phyloP scores from a whole-genome alignment of 1,284 basidiomycete species.

The Papiliotrema fonsecae region DNA sequence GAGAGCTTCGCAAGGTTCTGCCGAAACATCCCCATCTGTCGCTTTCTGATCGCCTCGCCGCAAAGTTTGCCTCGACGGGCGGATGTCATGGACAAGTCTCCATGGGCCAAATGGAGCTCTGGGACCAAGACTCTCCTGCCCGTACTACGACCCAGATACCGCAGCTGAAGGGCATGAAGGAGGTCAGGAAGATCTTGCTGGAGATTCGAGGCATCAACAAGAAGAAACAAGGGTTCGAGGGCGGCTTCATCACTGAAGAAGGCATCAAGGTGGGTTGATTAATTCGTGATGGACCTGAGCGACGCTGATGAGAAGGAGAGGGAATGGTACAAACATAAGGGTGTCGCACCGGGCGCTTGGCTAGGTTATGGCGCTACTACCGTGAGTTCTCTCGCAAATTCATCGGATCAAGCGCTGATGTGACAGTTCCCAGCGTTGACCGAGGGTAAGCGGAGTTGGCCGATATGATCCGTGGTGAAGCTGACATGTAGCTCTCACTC shows the following conservation, averaged over 20 bases:
- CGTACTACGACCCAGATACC: not conserved
- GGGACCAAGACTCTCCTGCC: not conserved
- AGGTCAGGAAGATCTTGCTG: slow-evolving; percentile 59
- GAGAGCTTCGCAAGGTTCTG: slow-evolving; percentile 42
- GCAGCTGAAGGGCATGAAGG: slow-evolving; percentile 26
- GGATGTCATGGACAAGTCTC: not conserved
- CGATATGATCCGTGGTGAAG: not conserved
- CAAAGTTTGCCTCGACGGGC: slow-evolving; percentile 14
- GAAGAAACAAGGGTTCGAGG: slow-evolving; percentile 70
- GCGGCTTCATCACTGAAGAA: slow-evolving; percentile 72
- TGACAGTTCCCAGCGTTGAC: slow-evolving; percentile 67
- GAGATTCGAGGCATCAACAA: slow-evolving; percentile 64
- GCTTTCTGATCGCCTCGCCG: slow-evolving; percentile 6
- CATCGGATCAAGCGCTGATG: not conserved
- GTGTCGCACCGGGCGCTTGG: slow-evolving; percentile 84
- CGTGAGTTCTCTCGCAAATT: slow-evolving; percentile 16
- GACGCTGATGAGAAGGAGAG: slow-evolving; percentile 52
- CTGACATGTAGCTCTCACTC: slow-evolving; percentile 55
- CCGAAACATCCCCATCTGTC: slow-evolving; percentile 18
- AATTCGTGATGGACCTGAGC: not conserved
- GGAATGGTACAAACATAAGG: slow-evolving; percentile 81
- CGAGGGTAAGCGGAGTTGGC: slow-evolving; percentile 49
- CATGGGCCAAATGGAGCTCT: not conserved
- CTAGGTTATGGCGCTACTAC: slow-evolving; percentile 70
- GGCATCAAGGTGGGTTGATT: slow-evolving; percentile 56